Evolutionary conservation across 192 early-diverging fungal genomes (phyloP).

Genomic region (Umbelopsis sp.): DNA sequence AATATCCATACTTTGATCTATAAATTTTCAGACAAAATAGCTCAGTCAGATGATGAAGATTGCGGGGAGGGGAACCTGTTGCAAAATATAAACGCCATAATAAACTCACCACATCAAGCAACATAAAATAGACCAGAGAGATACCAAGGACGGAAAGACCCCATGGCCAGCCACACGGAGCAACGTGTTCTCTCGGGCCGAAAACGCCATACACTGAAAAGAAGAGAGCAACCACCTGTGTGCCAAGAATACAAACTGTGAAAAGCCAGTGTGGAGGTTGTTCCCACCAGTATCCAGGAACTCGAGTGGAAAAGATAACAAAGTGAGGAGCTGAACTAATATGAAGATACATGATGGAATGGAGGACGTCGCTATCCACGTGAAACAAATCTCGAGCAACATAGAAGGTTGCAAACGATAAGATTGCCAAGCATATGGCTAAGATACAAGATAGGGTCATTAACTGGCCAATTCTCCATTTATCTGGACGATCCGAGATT

Average conservation of each 20-base stretch:
- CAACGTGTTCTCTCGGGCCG: constrained; percentile 56
- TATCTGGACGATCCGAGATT: constrained; percentile 88
- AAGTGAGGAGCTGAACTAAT: constrained; percentile 86
- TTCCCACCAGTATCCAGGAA: constrained; percentile 86
- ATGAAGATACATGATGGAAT: constrained; percentile 94
- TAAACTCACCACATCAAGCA: constrained; percentile 69
- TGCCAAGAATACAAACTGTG: constrained; percentile 79
- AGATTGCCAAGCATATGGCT: constrained; percentile 68
- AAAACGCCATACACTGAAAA: constrained; percentile 73
- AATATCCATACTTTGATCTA: constrained; percentile 85
- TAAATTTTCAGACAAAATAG: not conserved
- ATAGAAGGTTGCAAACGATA: constrained; percentile 87
- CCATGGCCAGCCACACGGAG: constrained; percentile 73
- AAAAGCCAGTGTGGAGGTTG: constrained; percentile 82
- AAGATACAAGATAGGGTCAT: constrained; percentile 80
- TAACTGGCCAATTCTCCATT: constrained; percentile 94
- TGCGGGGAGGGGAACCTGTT: too few relatives aligned
- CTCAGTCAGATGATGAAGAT: not conserved
- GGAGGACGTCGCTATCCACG: constrained; percentile 59
- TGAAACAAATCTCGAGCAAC: constrained; percentile 68
- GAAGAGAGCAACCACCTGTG: constrained; percentile 89
- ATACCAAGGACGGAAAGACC: constrained; percentile 70
- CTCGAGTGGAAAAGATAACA: constrained; percentile 92
- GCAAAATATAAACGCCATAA: not conserved
- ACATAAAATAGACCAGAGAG: constrained; percentile 80